Conservation (phyloP, 306 rosid species). For the Datisca glomerata region DNA sequence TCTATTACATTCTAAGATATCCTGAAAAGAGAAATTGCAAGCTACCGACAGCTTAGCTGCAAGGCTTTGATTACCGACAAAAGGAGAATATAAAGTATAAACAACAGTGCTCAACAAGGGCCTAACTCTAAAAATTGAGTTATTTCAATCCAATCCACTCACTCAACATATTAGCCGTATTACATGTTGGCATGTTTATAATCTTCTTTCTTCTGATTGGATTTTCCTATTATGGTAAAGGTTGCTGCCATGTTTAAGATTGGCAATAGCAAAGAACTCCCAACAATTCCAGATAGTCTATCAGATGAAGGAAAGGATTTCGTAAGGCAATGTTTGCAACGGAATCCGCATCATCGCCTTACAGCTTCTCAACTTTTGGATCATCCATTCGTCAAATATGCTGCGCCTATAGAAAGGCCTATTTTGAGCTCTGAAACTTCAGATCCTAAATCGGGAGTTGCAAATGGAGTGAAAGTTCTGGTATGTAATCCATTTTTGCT, state of each 20-base stretch:
- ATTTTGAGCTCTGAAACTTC: slow-evolving; percentile 34
- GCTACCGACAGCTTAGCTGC: no score
- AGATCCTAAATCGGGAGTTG: slow-evolving; percentile 36
- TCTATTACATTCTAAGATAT: no score
- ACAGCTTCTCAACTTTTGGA: slow-evolving; percentile 66
- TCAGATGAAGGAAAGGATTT: slow-evolving; percentile 86
- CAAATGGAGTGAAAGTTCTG: slow-evolving; percentile 60
- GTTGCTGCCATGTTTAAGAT: slow-evolving; percentile 96
- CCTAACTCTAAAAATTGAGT: no score
- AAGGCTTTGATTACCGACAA: no score
- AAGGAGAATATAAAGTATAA: no score
- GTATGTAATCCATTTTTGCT: slow-evolving; percentile 19
- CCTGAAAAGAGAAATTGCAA: no score
- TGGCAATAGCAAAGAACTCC: slow-evolving; percentile 71
- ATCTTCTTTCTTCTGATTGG: slow-evolving; percentile 7
- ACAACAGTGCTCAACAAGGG: no score
- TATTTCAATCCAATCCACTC: background rate
- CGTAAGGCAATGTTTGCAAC: slow-evolving; percentile 64
- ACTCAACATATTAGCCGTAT: background rate
- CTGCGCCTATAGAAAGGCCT: slow-evolving; percentile 53
- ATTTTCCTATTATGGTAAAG: slow-evolving; percentile 31
- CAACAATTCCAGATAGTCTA: slow-evolving; percentile 62
- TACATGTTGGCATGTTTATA: background rate
- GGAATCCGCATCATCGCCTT: slow-evolving; percentile 61
- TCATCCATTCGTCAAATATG: slow-evolving; percentile 80